A percentile compares a stretch with the other conserved stretches of the same genome.
Evolutionary conservation across 371 early-diverging fungal genomes (phyloP).

Genomic region (Mycotypha africana): DNA sequence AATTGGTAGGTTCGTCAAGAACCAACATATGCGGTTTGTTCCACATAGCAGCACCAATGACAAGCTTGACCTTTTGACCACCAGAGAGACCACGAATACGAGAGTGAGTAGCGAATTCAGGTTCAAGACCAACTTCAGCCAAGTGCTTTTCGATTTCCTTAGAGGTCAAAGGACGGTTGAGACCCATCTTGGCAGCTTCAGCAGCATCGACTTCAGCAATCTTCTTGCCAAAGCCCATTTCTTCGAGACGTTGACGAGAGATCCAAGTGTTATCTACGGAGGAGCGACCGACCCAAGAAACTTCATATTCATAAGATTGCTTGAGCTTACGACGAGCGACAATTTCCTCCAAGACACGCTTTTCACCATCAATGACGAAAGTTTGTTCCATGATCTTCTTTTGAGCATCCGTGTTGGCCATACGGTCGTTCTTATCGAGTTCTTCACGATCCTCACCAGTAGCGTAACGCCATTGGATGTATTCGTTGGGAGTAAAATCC

Average conservation of each 20-base stretch:
- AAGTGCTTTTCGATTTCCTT: slow-evolving; percentile 70
- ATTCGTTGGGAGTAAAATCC: slow-evolving; percentile 76
- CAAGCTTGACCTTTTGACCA: slow-evolving; percentile 91
- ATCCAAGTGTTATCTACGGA: slow-evolving; percentile 69
- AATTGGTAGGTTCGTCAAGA: slow-evolving; percentile 88
- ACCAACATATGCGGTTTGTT: slow-evolving; percentile 84
- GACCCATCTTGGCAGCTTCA: slow-evolving; percentile 62
- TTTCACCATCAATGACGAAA: slow-evolving; percentile 61
- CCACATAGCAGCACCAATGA: slow-evolving; percentile 83
- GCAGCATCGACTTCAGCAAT: slow-evolving; percentile 60
- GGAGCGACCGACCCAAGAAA: slow-evolving; percentile 54
- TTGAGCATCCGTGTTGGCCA: slow-evolving; percentile 58
- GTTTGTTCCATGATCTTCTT: slow-evolving; percentile 60
- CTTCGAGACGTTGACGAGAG: slow-evolving; percentile 63
- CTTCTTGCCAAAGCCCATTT: slow-evolving; percentile 65
- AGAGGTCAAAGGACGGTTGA: slow-evolving; percentile 59
- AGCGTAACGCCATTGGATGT: slow-evolving; percentile 84
- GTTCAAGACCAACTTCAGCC: slow-evolving; percentile 61
- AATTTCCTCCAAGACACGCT: slow-evolving; percentile 53
- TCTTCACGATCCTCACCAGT: slow-evolving; percentile 80
- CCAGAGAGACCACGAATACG: slow-evolving; percentile 85
- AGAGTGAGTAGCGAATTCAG: slow-evolving; percentile 76
- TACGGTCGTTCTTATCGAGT: slow-evolving; percentile 58
- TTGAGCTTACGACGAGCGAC: slow-evolving; percentile 68
- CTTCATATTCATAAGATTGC: slow-evolving; percentile 66